These are phyloP conservation scores for Hypoxylon sp. DNA, from an alignment of 2,329 filamentous ascomycete species.

Conservation along the genomic window DNA sequence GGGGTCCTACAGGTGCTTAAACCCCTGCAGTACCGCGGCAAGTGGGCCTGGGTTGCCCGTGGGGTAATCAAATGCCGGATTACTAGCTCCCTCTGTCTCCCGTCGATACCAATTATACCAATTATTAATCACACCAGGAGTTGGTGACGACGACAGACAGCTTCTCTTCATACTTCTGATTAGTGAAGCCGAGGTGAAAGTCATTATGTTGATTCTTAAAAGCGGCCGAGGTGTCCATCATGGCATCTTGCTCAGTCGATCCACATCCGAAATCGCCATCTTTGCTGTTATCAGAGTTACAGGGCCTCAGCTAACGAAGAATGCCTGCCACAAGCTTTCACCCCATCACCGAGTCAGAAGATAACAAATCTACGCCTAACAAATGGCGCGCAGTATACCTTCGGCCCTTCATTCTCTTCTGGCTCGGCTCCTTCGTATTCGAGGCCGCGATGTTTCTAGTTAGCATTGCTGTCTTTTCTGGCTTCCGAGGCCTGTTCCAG, in stretches of 20 bases:
- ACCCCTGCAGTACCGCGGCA: neutral
- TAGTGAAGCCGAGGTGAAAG: neutral
- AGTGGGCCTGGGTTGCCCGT: neutral
- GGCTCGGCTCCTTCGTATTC: conserved; percentile 4
- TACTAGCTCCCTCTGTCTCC: neutral
- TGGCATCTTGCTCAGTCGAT: neutral
- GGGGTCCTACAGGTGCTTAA: neutral
- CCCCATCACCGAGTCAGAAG: neutral
- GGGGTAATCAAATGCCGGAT: conserved; percentile 1
- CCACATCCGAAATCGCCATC: neutral
- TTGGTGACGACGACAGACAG: neutral
- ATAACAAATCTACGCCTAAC: neutral
- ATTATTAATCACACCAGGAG: neutral
- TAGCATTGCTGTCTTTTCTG: neutral
- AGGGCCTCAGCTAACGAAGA: neutral
- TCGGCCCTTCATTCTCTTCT: neutral
- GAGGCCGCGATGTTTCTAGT: neutral
- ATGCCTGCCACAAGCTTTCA: neutral
- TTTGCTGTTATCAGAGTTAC: neutral
- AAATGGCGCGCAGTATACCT: neutral
- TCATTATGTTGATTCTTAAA: neutral
- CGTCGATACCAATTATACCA: neutral
- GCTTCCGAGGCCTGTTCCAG: neutral
- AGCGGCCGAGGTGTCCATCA: neutral
- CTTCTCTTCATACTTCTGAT: neutral